Evolutionary conservation across 306 rosid species (phyloP).

Genomic region (Lablab purpureus): DNA sequence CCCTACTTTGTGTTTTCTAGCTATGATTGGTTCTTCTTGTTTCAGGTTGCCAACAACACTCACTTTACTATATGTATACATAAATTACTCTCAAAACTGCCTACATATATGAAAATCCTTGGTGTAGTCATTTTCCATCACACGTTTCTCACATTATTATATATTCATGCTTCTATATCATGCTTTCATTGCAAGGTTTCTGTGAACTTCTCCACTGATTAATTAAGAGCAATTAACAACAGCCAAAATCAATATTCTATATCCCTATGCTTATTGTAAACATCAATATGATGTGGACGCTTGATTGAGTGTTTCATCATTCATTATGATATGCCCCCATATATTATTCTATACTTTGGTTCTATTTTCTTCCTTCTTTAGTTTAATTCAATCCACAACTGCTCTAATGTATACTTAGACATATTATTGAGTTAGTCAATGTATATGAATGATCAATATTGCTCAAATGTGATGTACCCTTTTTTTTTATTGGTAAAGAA

Average conservation of each 20-base stretch:
- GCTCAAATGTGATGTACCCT: neutral
- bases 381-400: constrained; percentile 23
- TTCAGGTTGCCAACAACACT: constrained; percentile 55
- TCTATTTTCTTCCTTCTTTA: constrained; percentile 33
- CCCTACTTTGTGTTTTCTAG: constrained; percentile 25
- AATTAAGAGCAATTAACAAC: constrained; percentile 4
- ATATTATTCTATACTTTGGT: constrained; percentile 19
- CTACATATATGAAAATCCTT: constrained; percentile 4
- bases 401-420: neutral
- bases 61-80: constrained; percentile 34
- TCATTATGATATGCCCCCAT: constrained; percentile 7
- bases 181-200: constrained; percentile 7
- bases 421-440: neutral
- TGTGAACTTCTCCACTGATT: constrained; percentile 23
- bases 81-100: constrained; percentile 28
- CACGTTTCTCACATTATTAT: neutral
- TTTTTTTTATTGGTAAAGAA: too few relatives aligned
- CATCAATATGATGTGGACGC: constrained; percentile 31
- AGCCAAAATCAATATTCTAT: constrained; percentile 20
- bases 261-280: constrained; percentile 9
- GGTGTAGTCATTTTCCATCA: constrained; percentile 37
- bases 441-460: neutral
- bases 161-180: neutral
- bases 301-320: neutral
- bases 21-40: constrained; percentile 36